phyloP scores from a whole-genome alignment of 2,329 filamentous ascomycete species.

The Metarhizium rileyi region DNA sequence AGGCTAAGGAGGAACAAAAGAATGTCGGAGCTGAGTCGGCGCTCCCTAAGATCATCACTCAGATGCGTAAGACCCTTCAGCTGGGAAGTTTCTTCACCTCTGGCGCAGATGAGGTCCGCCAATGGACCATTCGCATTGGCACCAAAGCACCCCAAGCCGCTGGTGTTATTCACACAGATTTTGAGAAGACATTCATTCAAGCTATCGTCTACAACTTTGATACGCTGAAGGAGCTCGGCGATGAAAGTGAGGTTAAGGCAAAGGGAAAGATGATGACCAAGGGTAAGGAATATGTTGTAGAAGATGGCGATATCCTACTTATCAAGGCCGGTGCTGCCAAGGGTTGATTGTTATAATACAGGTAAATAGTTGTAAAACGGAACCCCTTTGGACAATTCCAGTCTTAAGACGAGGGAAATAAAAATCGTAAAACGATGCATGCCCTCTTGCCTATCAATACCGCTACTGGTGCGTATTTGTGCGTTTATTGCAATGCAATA shows the following conservation, averaged over 20 bases:
- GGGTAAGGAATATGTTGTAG: slow-evolving; percentile 90
- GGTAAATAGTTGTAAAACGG: background rate
- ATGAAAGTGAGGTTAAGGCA: slow-evolving; percentile 80
- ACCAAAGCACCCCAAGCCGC: slow-evolving; percentile 97
- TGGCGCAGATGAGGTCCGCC: slow-evolving; percentile 88
- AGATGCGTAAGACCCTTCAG: slow-evolving; percentile 88
- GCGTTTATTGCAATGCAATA: too few species aligned
- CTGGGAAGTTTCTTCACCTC: slow-evolving; percentile 96
- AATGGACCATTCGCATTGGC: slow-evolving; percentile 95
- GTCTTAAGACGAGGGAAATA: slow-evolving; percentile 2
- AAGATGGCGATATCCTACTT: slow-evolving; percentile 73
- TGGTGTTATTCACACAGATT: slow-evolving; percentile 96
- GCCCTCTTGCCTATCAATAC: slow-evolving; percentile 3
- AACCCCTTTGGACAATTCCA: background rate
- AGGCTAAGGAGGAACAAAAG: slow-evolving; percentile 79
- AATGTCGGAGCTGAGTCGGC: slow-evolving; percentile 76
- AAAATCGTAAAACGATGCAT: slow-evolving; percentile 14
- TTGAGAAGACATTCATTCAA: slow-evolving; percentile 99
- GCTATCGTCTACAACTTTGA: slow-evolving; percentile 86
- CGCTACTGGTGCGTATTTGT: too few species aligned
- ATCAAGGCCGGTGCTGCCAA: slow-evolving; percentile 87
- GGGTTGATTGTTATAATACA: slow-evolving; percentile 31
- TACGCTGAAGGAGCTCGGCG: slow-evolving; percentile 73
- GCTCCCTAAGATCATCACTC: slow-evolving; percentile 80
- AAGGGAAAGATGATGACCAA: slow-evolving; percentile 98